A percentile compares a stretch with the other conserved stretches of the same genome.
phyloP scores from a whole-genome alignment of 495 filamentous ascomycete species.

The Hypomontagnella submonticulosa region DNA sequence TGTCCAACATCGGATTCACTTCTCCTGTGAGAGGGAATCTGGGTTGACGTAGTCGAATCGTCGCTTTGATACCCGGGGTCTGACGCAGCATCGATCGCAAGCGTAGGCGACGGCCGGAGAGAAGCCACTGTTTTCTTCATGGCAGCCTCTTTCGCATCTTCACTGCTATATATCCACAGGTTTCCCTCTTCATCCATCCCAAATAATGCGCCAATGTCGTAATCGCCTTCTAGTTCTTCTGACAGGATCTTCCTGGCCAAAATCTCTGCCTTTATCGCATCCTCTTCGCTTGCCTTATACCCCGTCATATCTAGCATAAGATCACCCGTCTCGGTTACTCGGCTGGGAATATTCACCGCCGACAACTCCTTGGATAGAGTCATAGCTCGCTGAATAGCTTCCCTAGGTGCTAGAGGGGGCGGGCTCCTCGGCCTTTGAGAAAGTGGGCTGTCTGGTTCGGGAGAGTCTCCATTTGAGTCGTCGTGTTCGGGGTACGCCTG shows the following conservation, averaged over 20 bases:
- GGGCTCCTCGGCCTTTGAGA: conserved; percentile 76
- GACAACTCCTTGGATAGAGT: conserved; percentile 88
- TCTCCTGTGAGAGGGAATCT: conserved; percentile 56
- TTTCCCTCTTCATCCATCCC: conserved; percentile 95
- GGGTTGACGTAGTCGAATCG: conserved; percentile 49
- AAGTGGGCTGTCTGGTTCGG: conserved; percentile 50
- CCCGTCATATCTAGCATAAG: conserved; percentile 98
- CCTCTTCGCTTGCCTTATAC: conserved; percentile 92
- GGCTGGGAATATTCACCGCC: conserved; percentile 88
- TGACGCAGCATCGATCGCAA: conserved; percentile 79
- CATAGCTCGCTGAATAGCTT: conserved; percentile 85
- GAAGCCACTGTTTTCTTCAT: conserved; percentile 60
- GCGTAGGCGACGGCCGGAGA: conserved; percentile 59
- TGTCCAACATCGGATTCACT: conserved; percentile 77
- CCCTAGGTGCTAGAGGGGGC: conserved; percentile 75
- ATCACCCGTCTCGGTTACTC: conserved; percentile 92
- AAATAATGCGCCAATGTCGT: conserved; percentile 95
- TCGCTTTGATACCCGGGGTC: conserved; percentile 97
- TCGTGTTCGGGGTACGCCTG: conserved; percentile 60
- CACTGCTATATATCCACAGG: conserved; percentile 97
- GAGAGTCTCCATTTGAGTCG: conserved; percentile 48
- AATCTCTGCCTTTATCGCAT: conserved; percentile 88
- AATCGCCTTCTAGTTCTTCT: conserved; percentile 92
- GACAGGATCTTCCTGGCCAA: conserved; percentile 95
- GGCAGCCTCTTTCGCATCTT: conserved; percentile 89